Conservation (phyloP, 1,284 basidiomycete genomes). For the Microbotryum lychnidis-dioicae region DNA sequence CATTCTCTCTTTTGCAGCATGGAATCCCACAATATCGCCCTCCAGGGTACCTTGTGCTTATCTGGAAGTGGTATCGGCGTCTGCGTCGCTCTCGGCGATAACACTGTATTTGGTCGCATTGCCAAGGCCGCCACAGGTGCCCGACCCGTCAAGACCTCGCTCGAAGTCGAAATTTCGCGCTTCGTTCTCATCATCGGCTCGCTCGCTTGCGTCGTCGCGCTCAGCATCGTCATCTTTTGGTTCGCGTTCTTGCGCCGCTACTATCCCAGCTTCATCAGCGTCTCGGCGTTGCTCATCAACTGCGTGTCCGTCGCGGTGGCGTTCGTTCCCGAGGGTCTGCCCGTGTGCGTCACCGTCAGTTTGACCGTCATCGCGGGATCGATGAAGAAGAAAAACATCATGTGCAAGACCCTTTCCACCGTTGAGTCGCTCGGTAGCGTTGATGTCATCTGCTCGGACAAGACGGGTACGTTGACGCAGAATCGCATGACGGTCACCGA, state of each 20-base stretch:
- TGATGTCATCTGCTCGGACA: slow-evolving; percentile 53
- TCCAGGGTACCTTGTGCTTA: slow-evolving; percentile 57
- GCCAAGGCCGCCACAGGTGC: slow-evolving; percentile 50
- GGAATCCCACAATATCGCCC: slow-evolving; percentile 53
- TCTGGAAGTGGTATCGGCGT: slow-evolving; percentile 52
- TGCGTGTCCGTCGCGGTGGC: slow-evolving; percentile 46
- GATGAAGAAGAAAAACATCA: slow-evolving; percentile 51
- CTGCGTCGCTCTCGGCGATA: slow-evolving; percentile 42
- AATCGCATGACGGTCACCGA: slow-evolving; percentile 45
- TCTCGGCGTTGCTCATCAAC: slow-evolving; percentile 26
- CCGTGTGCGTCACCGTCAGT: slow-evolving; percentile 47
- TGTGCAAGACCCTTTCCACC: slow-evolving; percentile 55
- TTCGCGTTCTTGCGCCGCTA: slow-evolving; percentile 46
- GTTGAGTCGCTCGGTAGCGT: slow-evolving; percentile 55
- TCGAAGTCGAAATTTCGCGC: not conserved
- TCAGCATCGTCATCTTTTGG: slow-evolving; percentile 51
- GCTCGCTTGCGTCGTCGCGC: slow-evolving; percentile 47
- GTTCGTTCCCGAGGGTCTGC: slow-evolving; percentile 48
- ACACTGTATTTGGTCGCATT: slow-evolving; percentile 54
- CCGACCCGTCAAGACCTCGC: slow-evolving; percentile 42
- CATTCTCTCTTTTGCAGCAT: not conserved
- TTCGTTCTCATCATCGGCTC: not conserved
- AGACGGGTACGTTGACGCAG: slow-evolving; percentile 50
- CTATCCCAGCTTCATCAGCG: slow-evolving; percentile 53
- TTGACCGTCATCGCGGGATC: slow-evolving; percentile 44